phyloP scores from a whole-genome alignment of 352 stramenopile species.

The Phytopythium aichiense region DNA sequence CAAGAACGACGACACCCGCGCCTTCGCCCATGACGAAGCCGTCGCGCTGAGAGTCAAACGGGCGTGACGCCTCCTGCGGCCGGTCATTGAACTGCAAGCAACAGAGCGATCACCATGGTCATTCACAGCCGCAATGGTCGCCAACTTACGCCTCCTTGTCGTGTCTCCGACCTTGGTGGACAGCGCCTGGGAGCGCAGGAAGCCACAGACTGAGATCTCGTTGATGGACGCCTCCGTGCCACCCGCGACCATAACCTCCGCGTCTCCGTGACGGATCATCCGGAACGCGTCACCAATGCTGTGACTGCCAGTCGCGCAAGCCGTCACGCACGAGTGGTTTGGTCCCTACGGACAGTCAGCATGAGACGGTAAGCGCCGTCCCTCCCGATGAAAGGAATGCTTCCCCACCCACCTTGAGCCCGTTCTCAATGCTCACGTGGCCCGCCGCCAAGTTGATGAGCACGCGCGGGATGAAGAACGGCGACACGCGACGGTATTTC shows the following conservation, averaged over 20 bases:
- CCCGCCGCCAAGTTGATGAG: slow-evolving; percentile 92
- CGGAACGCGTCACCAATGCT: slow-evolving; percentile 95
- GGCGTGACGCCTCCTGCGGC: slow-evolving; percentile 85
- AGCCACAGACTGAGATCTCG: slow-evolving; percentile 92
- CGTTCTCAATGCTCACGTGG: slow-evolving; percentile 89
- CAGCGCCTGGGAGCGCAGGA: slow-evolving; percentile 94
- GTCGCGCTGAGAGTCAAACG: slow-evolving; percentile 94
- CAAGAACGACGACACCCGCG: slow-evolving; percentile 60
- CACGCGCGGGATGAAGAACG: slow-evolving; percentile 93
- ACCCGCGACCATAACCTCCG: slow-evolving; percentile 95
- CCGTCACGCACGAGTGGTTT: slow-evolving; percentile 96
- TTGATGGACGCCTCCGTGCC: slow-evolving; percentile 95
- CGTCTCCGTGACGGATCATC: slow-evolving; percentile 83
- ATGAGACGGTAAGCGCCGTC: background rate
- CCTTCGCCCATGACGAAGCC: slow-evolving; percentile 97
- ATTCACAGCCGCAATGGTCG: background rate
- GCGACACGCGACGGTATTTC: slow-evolving; percentile 88
- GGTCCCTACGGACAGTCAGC: slow-evolving; percentile 62
- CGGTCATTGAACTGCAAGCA: slow-evolving; percentile 90
- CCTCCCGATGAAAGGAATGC: background rate
- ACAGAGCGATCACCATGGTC: background rate
- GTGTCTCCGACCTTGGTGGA: slow-evolving; percentile 71
- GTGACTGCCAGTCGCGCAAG: slow-evolving; percentile 96
- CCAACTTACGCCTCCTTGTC: background rate
- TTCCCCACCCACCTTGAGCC: slow-evolving; percentile 60